Evolutionary conservation across 164 flowering plant genomes (phyloP), one percentile per base, ranked within the genome.

Genomic region (Berberis vulgaris): DNA sequence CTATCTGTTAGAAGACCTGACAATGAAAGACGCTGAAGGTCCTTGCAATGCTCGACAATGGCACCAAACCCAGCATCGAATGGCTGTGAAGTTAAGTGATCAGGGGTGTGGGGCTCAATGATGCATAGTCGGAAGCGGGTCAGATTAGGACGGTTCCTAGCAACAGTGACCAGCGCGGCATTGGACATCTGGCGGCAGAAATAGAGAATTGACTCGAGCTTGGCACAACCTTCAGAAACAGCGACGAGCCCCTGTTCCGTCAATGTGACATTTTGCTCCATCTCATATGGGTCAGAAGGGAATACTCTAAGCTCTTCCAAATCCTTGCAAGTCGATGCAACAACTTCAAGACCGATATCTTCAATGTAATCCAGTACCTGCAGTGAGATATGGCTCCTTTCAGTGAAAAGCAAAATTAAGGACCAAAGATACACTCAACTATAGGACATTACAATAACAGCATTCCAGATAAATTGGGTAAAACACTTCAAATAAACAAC

Each of bases 171-270:
- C 38, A 92, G 73, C 4, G 98, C 98, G 3, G 74, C 84, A 72
- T 92, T 92, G n/a, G 96, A 65, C 93, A 92, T 86, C 75, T 80
- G 95, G 50, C 83, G 89, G 73, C 98, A 92, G 73, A 92, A 92
- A 61, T 93, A 90, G 3, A 93, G 83, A 44, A 93, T 91, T 0
- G 98, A 90, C 3, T 84, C 78, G 43, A 91, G 90, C 73, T 82
- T 84, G 12, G 88, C 77, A 68, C 97, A 91, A 40, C 97, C 90
- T 63, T 71, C 79, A 49, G 96, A 87, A 13, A 91, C 86, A 42
- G 82, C 73, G 50, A 89, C 83, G 42, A 91, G 90, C 43, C 96
- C 97, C 49, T 71, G 77, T 66, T 91, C 97, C 3, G 97, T 88
- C 66, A 91, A 61, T 5, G 79, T 60, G 5, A 81, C 82, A 70